A percentile compares a stretch with the other conserved stretches of the same genome.
Evolutionary conservation across 2,329 filamentous ascomycete genomes (phyloP).

Genomic region (Beauveria sp.): DNA sequence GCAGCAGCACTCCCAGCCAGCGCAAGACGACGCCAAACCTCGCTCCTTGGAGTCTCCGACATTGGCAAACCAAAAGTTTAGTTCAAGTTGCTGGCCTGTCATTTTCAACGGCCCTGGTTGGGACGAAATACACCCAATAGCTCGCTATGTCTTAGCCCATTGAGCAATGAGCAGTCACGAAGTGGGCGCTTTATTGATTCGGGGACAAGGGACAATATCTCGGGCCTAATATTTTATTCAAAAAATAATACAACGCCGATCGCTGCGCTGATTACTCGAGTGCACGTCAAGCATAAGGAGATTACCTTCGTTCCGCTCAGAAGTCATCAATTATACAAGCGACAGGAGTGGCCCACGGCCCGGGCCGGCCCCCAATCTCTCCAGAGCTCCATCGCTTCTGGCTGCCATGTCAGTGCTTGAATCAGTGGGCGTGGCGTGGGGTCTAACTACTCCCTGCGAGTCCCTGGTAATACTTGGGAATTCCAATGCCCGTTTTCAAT

Average conservation of each 20-base stretch:
- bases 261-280: neutral
- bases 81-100: neutral
- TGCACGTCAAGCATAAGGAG: neutral
- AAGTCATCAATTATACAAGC: neutral
- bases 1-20: neutral
- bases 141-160: neutral
- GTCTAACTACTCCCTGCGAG: neutral
- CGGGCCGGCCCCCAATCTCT: conserved; percentile 2
- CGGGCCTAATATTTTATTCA: neutral
- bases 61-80: neutral
- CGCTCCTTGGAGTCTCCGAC: neutral
- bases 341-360: neutral
- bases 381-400: conserved; percentile 1
- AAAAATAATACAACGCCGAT: neutral
- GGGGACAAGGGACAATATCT: neutral
- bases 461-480: no score
- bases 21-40: neutral
- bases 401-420: neutral
- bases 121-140: neutral
- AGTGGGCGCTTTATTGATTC: neutral
- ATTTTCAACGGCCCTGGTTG: conserved; percentile 1
- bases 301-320: neutral
- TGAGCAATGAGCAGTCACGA: neutral
- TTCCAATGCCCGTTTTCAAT: neutral
- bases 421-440: neutral